These are phyloP conservation scores for Phaeosphaeriaceae sp. DNA, from an alignment of 2,329 filamentous ascomycete species.

Conservation along the genomic window DNA sequence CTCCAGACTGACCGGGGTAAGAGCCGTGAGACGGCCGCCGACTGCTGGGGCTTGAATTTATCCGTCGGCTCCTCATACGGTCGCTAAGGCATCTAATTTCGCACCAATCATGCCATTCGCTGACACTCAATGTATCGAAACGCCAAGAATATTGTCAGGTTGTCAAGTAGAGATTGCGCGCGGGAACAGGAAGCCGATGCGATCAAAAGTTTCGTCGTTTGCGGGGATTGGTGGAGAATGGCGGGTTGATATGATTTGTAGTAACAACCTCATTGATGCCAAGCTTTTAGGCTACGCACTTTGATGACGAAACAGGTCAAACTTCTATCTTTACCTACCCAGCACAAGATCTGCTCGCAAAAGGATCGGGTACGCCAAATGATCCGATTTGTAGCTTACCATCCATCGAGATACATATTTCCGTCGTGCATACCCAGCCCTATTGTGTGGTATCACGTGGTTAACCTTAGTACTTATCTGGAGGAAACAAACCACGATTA, in stretches of 20 bases:
- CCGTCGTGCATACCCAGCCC: too few relatives aligned
- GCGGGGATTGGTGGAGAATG: slow-evolving; percentile 42
- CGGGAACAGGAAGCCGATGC: slow-evolving; percentile 19
- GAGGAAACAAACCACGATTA: too few relatives aligned
- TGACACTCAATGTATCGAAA: slow-evolving; percentile 12
- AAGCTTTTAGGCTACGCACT: neutral
- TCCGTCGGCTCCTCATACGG: slow-evolving; percentile 33
- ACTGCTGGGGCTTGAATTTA: slow-evolving; percentile 36
- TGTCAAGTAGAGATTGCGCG: slow-evolving; percentile 28
- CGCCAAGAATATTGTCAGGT: slow-evolving; percentile 25
- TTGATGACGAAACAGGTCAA: neutral
- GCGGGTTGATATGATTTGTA: neutral
- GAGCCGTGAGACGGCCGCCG: slow-evolving; percentile 25
- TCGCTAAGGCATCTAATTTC: slow-evolving; percentile 28
- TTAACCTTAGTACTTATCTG: too few relatives aligned
- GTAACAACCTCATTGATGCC: neutral
- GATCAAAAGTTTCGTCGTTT: neutral
- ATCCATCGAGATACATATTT: too few relatives aligned
- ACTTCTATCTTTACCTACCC: neutral
- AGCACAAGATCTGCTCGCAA: too few relatives aligned
- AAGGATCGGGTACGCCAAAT: too few relatives aligned
- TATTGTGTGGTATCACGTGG: too few relatives aligned
- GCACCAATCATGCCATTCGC: slow-evolving; percentile 36
- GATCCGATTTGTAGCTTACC: too few relatives aligned
- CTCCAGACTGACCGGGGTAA: slow-evolving; percentile 32